Conservation (phyloP, 768 basidiomycete genomes). For the Cyathus striatus region DNA sequence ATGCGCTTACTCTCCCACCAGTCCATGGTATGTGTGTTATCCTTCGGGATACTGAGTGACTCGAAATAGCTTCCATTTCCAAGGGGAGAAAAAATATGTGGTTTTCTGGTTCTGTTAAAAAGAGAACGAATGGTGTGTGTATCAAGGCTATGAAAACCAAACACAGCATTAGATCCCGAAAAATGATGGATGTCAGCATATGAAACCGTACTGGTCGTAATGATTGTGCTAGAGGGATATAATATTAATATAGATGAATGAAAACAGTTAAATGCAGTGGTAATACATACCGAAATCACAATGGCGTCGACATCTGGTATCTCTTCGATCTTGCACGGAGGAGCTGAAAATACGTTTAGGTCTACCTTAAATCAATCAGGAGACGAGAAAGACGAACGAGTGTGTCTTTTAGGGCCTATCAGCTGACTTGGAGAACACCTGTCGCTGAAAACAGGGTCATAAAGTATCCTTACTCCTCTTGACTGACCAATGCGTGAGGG, state of each 20-base stretch:
- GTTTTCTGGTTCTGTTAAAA: slow-evolving; percentile 20
- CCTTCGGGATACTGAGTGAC: slow-evolving; percentile 29
- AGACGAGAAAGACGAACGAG: slow-evolving; percentile 1
- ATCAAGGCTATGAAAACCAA: slow-evolving; percentile 44
- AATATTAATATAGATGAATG: not conserved
- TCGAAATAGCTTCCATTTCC: slow-evolving; percentile 42
- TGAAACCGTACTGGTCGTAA: slow-evolving; percentile 40
- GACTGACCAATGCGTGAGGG: not conserved
- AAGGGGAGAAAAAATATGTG: slow-evolving; percentile 57
- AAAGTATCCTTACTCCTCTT: not conserved
- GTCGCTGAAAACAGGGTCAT: not conserved
- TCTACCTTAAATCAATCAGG: not conserved
- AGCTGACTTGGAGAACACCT: not conserved
- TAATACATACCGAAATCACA: slow-evolving; percentile 45
- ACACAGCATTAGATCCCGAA: not conserved
- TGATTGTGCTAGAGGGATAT: slow-evolving; percentile 35
- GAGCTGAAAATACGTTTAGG: slow-evolving; percentile 20
- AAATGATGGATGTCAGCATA: not conserved
- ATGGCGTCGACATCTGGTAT: slow-evolving; percentile 61
- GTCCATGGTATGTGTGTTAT: slow-evolving; percentile 48
- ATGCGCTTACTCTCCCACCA: slow-evolving; percentile 56
- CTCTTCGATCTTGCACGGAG: slow-evolving; percentile 47
- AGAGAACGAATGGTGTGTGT: slow-evolving; percentile 35
- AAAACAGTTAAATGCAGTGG: not conserved
- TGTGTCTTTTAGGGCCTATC: not conserved